Percentiles rank a stretch among this genome's conserved stretches.
Evolutionary conservation across 768 basidiomycete genomes (phyloP).

Genomic region (Calocera viscosa): DNA sequence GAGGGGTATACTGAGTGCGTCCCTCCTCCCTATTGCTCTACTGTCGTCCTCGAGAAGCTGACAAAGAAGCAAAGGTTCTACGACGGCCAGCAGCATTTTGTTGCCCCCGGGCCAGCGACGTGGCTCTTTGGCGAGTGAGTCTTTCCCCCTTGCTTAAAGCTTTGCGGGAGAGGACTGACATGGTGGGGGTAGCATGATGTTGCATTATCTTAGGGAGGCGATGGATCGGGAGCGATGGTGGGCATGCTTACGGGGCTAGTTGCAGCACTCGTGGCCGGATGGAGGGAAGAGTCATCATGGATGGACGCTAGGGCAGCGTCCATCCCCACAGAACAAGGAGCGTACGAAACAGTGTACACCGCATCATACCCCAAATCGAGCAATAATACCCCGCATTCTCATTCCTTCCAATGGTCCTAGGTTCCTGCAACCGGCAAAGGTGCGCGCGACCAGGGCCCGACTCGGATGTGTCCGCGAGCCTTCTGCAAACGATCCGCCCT

Average conservation of each 20-base stretch:
- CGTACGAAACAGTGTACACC: too few species aligned
- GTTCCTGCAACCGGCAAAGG: too few species aligned
- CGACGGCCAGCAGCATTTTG: not conserved
- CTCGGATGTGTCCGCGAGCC: too few species aligned
- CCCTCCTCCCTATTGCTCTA: not conserved
- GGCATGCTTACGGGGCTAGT: not conserved
- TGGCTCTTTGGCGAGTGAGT: slow-evolving; percentile 4
- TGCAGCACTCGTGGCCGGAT: too few species aligned
- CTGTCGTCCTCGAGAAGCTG: not conserved
- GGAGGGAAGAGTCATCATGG: too few species aligned
- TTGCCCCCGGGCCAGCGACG: not conserved
- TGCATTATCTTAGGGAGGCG: not conserved
- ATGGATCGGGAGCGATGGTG: not conserved
- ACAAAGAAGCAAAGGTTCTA: not conserved
- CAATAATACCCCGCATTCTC: too few species aligned
- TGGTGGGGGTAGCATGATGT: not conserved
- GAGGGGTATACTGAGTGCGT: slow-evolving; percentile 4
- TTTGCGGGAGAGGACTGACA: not conserved
- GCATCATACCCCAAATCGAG: too few species aligned
- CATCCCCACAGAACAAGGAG: too few species aligned
- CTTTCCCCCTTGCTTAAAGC: not conserved
- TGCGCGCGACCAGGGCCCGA: too few species aligned
- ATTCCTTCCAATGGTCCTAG: too few species aligned
- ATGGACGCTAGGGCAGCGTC: too few species aligned
- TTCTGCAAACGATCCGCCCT: too few species aligned